A percentile compares a stretch with the other conserved stretches of the same genome.
These are phyloP conservation scores for Tulasnella sp. DNA, from an alignment of 768 basidiomycete genomes.

Conservation along the genomic window DNA sequence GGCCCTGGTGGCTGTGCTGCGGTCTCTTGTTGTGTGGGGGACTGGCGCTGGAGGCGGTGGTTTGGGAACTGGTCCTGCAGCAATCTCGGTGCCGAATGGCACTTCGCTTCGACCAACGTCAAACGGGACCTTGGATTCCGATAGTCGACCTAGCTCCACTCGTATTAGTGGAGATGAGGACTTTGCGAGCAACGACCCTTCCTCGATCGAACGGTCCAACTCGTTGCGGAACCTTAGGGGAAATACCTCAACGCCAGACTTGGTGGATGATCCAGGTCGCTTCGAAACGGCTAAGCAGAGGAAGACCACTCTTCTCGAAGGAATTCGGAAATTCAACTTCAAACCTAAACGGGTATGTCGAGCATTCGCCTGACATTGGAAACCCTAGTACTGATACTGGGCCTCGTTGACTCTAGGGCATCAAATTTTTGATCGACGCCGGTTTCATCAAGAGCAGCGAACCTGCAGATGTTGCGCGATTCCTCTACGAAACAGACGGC, in stretches of 20 bases:
- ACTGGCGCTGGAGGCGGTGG: conserved; percentile 39
- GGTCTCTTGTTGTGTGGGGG: conserved; percentile 90
- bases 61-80: conserved; percentile 22
- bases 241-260: conserved; percentile 66
- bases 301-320: conserved; percentile 91
- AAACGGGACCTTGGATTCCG: neutral
- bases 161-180: conserved; percentile 19
- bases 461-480: conserved; percentile 76
- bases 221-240: conserved; percentile 48
- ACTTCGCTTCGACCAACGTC: neutral
- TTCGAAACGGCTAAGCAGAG: conserved; percentile 96
- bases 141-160: neutral
- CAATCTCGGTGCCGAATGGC: neutral
- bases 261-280: conserved; percentile 80
- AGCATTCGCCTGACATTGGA: neutral
- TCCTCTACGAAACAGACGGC: conserved; percentile 85
- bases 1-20: conserved; percentile 80
- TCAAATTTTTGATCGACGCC: conserved; percentile 80
- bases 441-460: conserved; percentile 75
- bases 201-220: neutral
- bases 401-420: conserved; percentile 52
- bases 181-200: neutral
- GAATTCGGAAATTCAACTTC: conserved; percentile 96
- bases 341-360: conserved; percentile 87
- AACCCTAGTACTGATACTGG: neutral